phyloP scores from a whole-genome alignment of 2,329 filamentous ascomycete genomes.

The Ilyonectria mors-panacis region DNA sequence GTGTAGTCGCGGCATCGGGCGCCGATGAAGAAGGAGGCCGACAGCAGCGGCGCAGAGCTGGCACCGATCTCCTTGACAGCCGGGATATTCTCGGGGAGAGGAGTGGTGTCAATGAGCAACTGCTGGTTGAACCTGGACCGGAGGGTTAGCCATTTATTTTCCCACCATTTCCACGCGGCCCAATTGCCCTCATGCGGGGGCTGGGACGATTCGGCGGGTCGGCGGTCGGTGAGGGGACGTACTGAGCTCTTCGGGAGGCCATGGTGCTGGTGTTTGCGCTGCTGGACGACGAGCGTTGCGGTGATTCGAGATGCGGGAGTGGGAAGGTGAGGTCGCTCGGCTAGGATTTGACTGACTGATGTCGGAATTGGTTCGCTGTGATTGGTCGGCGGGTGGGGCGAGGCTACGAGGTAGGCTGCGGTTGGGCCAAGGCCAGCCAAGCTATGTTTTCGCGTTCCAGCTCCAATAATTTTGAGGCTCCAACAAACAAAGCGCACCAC shows the following conservation, averaged over 20 bases:
- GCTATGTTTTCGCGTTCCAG: constrained; percentile 50
- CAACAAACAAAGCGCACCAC: constrained; percentile 43
- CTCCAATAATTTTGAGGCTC: constrained; percentile 47
- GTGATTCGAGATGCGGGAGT: constrained; percentile 48
- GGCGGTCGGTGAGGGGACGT: constrained; percentile 44
- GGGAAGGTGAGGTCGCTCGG: constrained; percentile 48
- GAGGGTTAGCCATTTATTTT: constrained; percentile 46
- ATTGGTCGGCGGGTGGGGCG: constrained; percentile 53
- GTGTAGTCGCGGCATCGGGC: constrained; percentile 93
- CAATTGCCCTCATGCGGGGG: constrained; percentile 41
- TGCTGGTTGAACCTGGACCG: constrained; percentile 89
- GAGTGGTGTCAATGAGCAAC: constrained; percentile 94
- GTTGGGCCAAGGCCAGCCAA: constrained; percentile 18
- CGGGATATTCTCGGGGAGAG: constrained; percentile 92
- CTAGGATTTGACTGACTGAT: constrained; percentile 56
- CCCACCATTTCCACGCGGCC: constrained; percentile 26
- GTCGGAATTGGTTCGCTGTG: constrained; percentile 57
- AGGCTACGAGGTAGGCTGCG: constrained; percentile 47
- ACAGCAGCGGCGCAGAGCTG: constrained; percentile 92
- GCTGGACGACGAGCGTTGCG: constrained; percentile 47
- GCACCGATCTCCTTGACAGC: constrained; percentile 94
- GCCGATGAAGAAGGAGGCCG: constrained; percentile 96
- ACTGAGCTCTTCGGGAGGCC: constrained; percentile 61
- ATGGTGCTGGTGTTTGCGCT: constrained; percentile 54
- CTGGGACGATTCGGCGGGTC: neutral